Conservation (phyloP, 257 asterid genomes). For the Solanum peruvianum region DNA sequence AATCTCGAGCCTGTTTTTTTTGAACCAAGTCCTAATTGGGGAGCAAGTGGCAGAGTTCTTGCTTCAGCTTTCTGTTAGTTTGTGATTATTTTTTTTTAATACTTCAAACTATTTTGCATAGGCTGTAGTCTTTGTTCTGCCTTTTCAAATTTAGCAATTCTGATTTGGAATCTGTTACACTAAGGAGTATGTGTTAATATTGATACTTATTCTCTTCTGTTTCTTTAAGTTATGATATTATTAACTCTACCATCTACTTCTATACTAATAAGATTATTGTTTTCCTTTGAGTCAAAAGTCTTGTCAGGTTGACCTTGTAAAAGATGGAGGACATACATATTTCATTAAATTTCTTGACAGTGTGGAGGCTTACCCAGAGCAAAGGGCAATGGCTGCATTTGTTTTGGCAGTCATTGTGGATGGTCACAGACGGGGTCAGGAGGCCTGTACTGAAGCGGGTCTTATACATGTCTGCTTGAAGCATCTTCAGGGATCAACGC, state of each 20-base stretch:
- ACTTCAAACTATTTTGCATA: background rate
- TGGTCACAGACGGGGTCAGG: conserved; percentile 93
- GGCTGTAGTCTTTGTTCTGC: background rate
- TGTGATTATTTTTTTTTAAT: background rate
- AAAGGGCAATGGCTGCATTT: conserved; percentile 99
- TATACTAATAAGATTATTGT: background rate
- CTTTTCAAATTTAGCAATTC: background rate
- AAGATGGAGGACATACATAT: conserved; percentile 88
- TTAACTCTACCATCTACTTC: background rate
- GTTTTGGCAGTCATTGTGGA: conserved; percentile 96
- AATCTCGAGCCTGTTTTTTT: background rate
- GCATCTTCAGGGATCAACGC: conserved; percentile 71
- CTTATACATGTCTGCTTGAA: conserved; percentile 71
- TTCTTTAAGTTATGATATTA: background rate
- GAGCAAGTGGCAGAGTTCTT: background rate
- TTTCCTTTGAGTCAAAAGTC: conserved; percentile 40
- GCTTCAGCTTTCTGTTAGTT: background rate
- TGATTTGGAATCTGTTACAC: background rate
- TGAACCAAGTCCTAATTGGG: background rate
- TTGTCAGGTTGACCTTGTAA: conserved; percentile 98
- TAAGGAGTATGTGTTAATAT: background rate
- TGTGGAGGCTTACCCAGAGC: conserved; percentile 94
- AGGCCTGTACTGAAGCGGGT: conserved; percentile 78
- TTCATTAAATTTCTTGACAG: conserved; percentile 92
- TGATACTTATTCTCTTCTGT: background rate